Base-by-base conservation (phyloP, 306 rosid genomes). In the Hippophae rhamnoides region DNA sequence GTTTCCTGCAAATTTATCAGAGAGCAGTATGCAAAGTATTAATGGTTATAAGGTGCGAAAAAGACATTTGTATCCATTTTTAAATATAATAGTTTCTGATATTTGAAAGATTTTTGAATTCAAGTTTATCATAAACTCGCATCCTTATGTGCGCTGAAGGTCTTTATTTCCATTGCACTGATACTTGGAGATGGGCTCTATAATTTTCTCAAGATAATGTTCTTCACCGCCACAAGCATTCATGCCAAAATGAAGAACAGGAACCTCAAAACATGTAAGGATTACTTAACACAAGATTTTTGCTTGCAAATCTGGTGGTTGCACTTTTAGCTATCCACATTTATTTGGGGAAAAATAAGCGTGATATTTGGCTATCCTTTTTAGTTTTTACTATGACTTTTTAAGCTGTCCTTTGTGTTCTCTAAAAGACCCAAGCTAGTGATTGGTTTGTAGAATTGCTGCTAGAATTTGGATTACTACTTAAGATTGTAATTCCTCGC, bases 131-230 rank as follows among this genome's bases (percentile, higher is more conserved):
- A 57, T n/a, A 47, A 62, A 40, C 65, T 69, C 43, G 42, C 5
- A 57, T 72, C 23, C 48, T 47, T 43, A 18, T 71, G 42, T 52
- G 50, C 72, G 61, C 69, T 66, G 25, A 84, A 92, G 99, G 96
- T 92, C 61, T 89, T 93, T 56, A 72, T 93, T 81, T 88, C 99
- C 61, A 93, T 93, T 44, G 64, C 97, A 26, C 68, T 93, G 75
- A 84, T 93, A 64, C 99, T 93, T 42, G 99, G 99, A 57, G 99
- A 93, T 18, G 99, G 99, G 46, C 84, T 93, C 27, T 93, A 93
- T 78, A 89, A 93, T 74, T 93, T 93, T 76, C 67, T 84, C 73
- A 88, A 89, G 81, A 88, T 89, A 53, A 58, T 93, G 40, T 80
- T 68, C 62, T 84, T 79, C 82, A 89, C 86, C 1, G 75, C 66